These are phyloP conservation scores for Oryza rufipogon DNA, from an alignment of 176 grass and related monocot genomes.

Conservation along the genomic window DNA sequence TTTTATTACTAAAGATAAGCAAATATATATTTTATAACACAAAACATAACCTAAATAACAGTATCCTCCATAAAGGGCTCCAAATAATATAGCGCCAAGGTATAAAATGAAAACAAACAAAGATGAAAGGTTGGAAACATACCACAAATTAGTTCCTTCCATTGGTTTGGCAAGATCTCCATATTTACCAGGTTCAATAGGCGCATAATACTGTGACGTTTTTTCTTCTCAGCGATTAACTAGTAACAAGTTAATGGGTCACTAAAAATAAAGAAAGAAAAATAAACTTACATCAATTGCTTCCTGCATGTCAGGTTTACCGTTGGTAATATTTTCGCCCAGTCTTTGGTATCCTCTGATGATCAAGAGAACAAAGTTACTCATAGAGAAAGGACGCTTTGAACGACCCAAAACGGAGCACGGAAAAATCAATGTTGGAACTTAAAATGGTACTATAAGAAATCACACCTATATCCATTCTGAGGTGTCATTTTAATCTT, in stretches of 20 bases:
- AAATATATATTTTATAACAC: too few relatives aligned
- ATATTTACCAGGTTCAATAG: conserved; percentile 64
- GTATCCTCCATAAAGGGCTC: too few relatives aligned
- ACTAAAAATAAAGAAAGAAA: conserved; percentile 9
- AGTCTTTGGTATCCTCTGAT: conserved; percentile 82
- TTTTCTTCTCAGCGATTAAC: conserved; percentile 14
- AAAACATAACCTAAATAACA: too few relatives aligned
- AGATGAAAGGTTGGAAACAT: conserved; percentile 34
- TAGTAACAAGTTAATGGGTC: conserved; percentile 8
- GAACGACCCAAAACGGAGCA: not conserved
- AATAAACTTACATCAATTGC: conserved; percentile 86
- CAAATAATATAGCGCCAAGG: not conserved
- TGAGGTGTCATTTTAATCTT: conserved; percentile 87
- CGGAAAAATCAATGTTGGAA: not conserved
- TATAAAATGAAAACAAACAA: not conserved
- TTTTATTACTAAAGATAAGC: too few relatives aligned
- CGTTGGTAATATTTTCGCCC: conserved; percentile 86
- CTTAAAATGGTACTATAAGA: not conserved
- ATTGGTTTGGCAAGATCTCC: conserved; percentile 80
- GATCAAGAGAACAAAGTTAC: conserved; percentile 3
- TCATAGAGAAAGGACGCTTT: too few relatives aligned
- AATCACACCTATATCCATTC: conserved; percentile 72
- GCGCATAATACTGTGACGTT: conserved; percentile 67
- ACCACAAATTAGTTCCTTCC: conserved; percentile 90
- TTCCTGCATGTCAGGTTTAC: conserved; percentile 97